Percentiles rank a stretch among this genome's conserved stretches.
Evolutionary conservation across 352 stramenopile species (phyloP).

Genomic region (Globisporangium middletonii): DNA sequence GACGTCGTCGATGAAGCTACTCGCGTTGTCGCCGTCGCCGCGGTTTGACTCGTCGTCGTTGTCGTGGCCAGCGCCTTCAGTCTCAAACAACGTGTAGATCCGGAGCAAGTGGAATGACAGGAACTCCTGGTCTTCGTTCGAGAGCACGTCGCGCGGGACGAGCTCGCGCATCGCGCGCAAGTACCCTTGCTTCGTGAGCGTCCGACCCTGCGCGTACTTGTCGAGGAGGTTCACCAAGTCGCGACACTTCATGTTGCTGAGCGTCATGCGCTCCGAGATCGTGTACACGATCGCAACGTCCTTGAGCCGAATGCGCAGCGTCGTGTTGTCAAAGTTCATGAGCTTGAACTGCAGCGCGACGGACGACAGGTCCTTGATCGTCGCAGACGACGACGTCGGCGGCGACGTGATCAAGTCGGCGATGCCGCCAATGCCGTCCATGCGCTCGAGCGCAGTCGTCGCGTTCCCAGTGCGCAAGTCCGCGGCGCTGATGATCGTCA

Average conservation of each 20-base stretch:
- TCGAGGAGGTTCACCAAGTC: constrained; percentile 68
- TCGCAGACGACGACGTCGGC: constrained; percentile 28
- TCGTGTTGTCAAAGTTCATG: constrained; percentile 80
- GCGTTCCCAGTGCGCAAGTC: constrained; percentile 31
- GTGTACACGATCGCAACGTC: constrained; percentile 86
- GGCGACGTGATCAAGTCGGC: constrained; percentile 56
- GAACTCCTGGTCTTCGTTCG: constrained; percentile 86
- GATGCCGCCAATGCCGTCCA: constrained; percentile 57
- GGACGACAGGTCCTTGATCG: constrained; percentile 53
- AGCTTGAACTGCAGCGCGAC: constrained; percentile 84
- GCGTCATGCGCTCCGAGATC: constrained; percentile 78
- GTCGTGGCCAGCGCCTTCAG: constrained; percentile 45
- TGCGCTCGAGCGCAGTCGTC: constrained; percentile 30
- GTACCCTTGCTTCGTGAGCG: constrained; percentile 67
- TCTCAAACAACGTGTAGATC: constrained; percentile 82
- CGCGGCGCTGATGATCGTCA: constrained; percentile 31
- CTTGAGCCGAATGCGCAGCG: constrained; percentile 74
- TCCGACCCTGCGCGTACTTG: constrained; percentile 56
- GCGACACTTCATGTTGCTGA: constrained; percentile 60
- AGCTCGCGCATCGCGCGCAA: constrained; percentile 73
- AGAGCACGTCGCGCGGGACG: constrained; percentile 59
- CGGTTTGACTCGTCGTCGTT: constrained; percentile 18
- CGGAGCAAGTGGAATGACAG: constrained; percentile 81
- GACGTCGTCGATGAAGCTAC: constrained; percentile 16
- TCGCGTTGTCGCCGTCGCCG: constrained; percentile 12